Evolutionary conservation across 164 flowering plant genomes (phyloP), one percentile per base, ranked within the genome.

Genomic region (Aristolochia contorta): DNA sequence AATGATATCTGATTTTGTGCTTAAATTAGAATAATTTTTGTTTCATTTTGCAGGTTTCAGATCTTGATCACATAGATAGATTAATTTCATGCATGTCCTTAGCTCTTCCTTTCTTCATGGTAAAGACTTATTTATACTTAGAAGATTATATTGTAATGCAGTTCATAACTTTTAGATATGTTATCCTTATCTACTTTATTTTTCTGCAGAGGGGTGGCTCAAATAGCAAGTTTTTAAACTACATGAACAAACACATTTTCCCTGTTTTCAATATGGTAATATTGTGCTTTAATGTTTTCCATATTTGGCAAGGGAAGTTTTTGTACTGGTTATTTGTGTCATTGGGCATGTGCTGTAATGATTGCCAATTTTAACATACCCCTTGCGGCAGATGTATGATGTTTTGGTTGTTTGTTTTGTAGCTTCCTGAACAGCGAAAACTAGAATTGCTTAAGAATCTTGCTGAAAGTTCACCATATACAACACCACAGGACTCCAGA

Each of bases 81-180:
- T 72, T 93, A 66, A 84, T 90, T 70, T 77, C 99, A 60, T 93
- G 99, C 74, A 75, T 90, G 30, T 74, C 62, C 65, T 84, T 90
- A 89, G 96, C 97, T 65, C 77, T 88, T 75, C 97, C 97, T 8
- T 80, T 86, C 68, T 91, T 85, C 57, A 67, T 80, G 92, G 97
- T 93, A 78, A 24, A 69, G 15, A 18, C n/a, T 33, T 10, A 25
- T 18, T 62, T 59, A 2, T 14, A 24, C 50, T 49, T 19, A 24
- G 12, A 19, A 41, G 57, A 15, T 16, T 30, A 15, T 16, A 5
- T 8, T 41, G 14, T 43, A 5, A n/a, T 3, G 19, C 49, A 1
- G 49, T n/a, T n/a, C 16, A 12, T 14, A 6, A 12, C 20, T 47
- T 27, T 59, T 56, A 16, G 21, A 13, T 46, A 64, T 22, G 33